These are phyloP conservation scores for Arctium lappa DNA, from an alignment of 129 eudicot species.

Conservation along the genomic window DNA sequence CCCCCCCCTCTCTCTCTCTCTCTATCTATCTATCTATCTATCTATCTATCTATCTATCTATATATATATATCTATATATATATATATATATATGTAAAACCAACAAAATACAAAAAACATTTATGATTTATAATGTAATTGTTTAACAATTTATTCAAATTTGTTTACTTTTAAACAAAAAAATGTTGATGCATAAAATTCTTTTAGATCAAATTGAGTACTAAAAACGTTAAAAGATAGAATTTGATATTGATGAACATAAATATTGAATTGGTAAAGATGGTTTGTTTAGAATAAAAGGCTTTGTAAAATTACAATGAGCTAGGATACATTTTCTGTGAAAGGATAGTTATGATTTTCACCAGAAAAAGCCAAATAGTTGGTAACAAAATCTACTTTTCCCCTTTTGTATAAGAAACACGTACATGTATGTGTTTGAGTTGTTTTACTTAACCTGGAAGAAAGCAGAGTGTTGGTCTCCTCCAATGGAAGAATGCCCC, in stretches of 20 bases:
- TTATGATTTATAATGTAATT: too few species aligned
- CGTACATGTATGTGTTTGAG: not conserved
- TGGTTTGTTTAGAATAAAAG: not conserved
- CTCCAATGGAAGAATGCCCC: constrained; percentile 28
- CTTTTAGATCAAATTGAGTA: too few species aligned
- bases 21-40: too few species aligned
- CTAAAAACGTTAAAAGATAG: not conserved
- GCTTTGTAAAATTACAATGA: too few species aligned
- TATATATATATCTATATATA: too few species aligned
- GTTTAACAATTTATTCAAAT: too few species aligned
- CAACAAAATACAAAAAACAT: too few species aligned
- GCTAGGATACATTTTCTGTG: not conserved
- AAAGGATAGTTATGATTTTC: not conserved
- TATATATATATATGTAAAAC: too few species aligned
- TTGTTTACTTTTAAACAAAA: too few species aligned
- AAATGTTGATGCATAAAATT: too few species aligned
- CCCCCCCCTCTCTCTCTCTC: too few species aligned
- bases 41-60: too few species aligned
- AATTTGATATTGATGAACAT: not conserved
- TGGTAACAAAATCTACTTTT: not conserved
- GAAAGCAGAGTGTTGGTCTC: constrained; percentile 32
- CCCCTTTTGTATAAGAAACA: constrained; percentile 7
- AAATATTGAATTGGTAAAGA: not conserved
- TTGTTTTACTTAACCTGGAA: constrained; percentile 29
- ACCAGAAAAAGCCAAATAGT: not conserved